Evolutionary conservation across 2,329 filamentous ascomycete genomes (phyloP), one percentile per base, ranked within the genome.

Genomic region (Penicillium concentricum): DNA sequence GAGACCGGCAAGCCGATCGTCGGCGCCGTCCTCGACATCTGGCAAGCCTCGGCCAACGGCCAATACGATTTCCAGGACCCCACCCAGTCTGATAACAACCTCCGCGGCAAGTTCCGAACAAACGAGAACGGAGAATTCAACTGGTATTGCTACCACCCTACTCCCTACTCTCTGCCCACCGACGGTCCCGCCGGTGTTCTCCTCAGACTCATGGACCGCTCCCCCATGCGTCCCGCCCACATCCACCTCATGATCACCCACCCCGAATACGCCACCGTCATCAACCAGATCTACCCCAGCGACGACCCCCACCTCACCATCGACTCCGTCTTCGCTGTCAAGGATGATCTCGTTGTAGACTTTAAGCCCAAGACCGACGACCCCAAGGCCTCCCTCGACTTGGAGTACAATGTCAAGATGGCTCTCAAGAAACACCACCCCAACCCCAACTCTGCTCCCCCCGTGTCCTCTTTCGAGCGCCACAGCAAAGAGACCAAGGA

Each of bases 11-110:
- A 83, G 76, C 85, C 85, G 60, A 86, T 91, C 67, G 81, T 81
- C 53, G 79, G 81, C 67, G 88, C 87, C 64, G 85, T 89, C 61
- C 85, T 91, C 67, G 89, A 91, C 71, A 87, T 91, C 78, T 91
- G 88, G 88, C 87, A 91, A 72, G 87, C 88, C 49, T 87, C 84
- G 63, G 80, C 86, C 73, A 91, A 90, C 77, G 88, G 87, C 72
- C 86, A 87, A 71, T 91, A 91, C 79, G 87, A 90, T 69, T 85
- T 88, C 81, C 87, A 89, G 74, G 88, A 91, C 73, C 87, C 87
- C 55, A 85, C 85, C 76, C 87, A 90, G 79, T 76, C 78, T 48
- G 84, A 84, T 70, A 88, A 90, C 82, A 91, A 91, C 79, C 81
- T 91, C 41, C 84, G 88, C 42, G 88, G 88, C 72, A 91, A 90